Percentiles rank a stretch among this genome's conserved stretches.
Conservation (phyloP, 2,329 filamentous ascomycete genomes). For the Parastagonospora avenae region DNA sequence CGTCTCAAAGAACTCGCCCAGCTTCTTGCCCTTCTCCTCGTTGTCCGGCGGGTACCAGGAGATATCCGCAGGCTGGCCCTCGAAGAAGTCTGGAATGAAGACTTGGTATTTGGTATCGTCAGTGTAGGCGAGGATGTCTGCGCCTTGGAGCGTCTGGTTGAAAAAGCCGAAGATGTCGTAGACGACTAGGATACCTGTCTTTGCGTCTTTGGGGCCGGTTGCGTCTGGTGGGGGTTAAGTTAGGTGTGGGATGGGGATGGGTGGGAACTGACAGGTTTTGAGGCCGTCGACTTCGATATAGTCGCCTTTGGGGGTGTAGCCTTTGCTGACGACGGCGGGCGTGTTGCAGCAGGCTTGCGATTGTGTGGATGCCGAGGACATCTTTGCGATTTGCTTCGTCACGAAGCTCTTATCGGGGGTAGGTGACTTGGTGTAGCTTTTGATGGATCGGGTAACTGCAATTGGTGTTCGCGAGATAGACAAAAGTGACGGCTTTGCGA, state of each 20-base stretch:
- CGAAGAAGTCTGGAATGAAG: constrained; percentile 91
- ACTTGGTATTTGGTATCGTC: constrained; percentile 76
- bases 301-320: constrained; percentile 63
- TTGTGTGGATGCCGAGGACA: constrained; percentile 46
- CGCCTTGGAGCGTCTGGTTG: constrained; percentile 66
- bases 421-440: neutral
- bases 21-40: constrained; percentile 64
- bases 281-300: constrained; percentile 65
- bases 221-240: constrained; percentile 49
- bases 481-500: constrained; percentile 5
- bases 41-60: constrained; percentile 65
- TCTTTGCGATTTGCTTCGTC: constrained; percentile 20
- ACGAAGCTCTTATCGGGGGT: neutral
- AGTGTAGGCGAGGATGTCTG: constrained; percentile 64
- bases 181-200: constrained; percentile 62
- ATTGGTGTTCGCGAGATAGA: constrained; percentile 12
- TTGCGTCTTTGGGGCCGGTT: constrained; percentile 61
- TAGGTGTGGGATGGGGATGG: neutral
- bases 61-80: constrained; percentile 71
- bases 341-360: constrained; percentile 54
- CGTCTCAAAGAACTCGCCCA: constrained; percentile 64
- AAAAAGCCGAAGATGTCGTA: constrained; percentile 71
- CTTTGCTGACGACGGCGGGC: constrained; percentile 54
- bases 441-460: constrained; percentile 3
- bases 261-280: constrained; percentile 60